Percentiles rank a stretch among this genome's conserved stretches.
Evolutionary conservation across 768 basidiomycete genomes (phyloP).

Genomic region (Crucibulum laeve): DNA sequence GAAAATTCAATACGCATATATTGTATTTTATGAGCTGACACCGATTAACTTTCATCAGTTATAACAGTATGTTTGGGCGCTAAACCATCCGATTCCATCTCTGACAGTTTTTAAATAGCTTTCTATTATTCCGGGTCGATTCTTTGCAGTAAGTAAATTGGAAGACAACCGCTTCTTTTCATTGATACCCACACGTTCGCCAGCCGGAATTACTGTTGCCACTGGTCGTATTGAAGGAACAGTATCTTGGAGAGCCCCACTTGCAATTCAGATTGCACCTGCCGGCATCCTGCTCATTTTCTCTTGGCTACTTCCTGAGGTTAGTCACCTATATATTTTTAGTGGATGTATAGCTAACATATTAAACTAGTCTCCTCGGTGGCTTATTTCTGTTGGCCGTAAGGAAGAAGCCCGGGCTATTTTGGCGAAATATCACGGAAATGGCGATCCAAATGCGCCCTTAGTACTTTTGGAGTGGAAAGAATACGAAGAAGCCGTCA

Average conservation of each 20-base stretch:
- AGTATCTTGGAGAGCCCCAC: slow-evolving; percentile 44
- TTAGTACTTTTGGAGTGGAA: slow-evolving; percentile 47
- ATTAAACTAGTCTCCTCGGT: slow-evolving; percentile 43
- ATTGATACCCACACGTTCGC: slow-evolving; percentile 1
- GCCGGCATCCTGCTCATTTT: slow-evolving; percentile 32
- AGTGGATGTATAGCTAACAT: not conserved
- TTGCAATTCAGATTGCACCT: slow-evolving; percentile 48
- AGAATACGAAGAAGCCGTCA: slow-evolving; percentile 47
- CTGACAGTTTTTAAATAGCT: slow-evolving; percentile 16
- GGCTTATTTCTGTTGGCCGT: slow-evolving; percentile 45
- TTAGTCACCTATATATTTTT: slow-evolving; percentile 7
- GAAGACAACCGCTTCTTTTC: not conserved
- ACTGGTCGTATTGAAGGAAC: slow-evolving; percentile 30
- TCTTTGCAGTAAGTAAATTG: slow-evolving; percentile 30
- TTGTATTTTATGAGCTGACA: not conserved
- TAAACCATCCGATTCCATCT: slow-evolving; percentile 7
- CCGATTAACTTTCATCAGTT: slow-evolving; percentile 14
- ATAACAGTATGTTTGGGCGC: slow-evolving; percentile 23
- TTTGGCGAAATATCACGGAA: slow-evolving; percentile 49
- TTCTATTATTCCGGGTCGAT: slow-evolving; percentile 44
- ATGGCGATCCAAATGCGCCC: slow-evolving; percentile 43
- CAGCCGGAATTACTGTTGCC: slow-evolving; percentile 39
- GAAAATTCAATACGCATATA: slow-evolving; percentile 16
- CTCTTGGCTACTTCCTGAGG: slow-evolving; percentile 32
- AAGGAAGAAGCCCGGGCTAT: slow-evolving; percentile 44